Evolutionary conservation across 129 eudicot species (phyloP).

Genomic region (Solidago caesia): DNA sequence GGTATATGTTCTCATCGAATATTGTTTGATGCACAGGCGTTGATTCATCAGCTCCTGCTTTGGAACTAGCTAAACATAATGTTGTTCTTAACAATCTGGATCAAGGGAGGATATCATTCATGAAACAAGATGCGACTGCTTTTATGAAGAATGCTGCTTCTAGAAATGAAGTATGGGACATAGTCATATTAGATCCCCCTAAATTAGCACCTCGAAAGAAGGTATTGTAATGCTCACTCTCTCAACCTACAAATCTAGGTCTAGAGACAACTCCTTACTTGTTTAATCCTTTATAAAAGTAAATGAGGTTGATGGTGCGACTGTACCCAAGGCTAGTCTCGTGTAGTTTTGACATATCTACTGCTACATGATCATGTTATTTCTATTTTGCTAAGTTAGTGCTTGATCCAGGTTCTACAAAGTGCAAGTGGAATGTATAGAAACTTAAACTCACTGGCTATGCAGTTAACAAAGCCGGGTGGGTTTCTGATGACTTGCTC

Average conservation of each 20-base stretch:
- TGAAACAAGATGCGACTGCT: conserved; percentile 54
- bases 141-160: conserved; percentile 69
- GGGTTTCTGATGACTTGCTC: conserved; percentile 95
- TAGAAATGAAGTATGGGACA: conserved; percentile 74
- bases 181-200: conserved; percentile 86
- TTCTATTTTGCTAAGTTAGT: conserved; percentile 12
- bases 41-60: conserved; percentile 80
- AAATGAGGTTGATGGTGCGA: too few species aligned
- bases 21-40: conserved; percentile 52
- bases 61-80: conserved; percentile 81
- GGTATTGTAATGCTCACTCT: conserved; percentile 39
- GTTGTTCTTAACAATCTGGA: conserved; percentile 66
- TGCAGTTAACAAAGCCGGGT: conserved; percentile 77
- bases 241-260: neutral
- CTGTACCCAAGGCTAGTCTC: too few species aligned
- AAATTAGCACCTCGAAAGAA: conserved; percentile 85
- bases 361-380: neutral
- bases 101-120: conserved; percentile 54
- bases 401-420: conserved; percentile 66
- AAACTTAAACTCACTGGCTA: conserved; percentile 81
- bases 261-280: too few species aligned
- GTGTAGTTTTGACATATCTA: neutral
- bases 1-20: conserved; percentile 13
- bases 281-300: too few species aligned
- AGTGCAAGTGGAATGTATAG: conserved; percentile 95